These are phyloP conservation scores for Lyophyllum semitale DNA, from an alignment of 768 basidiomycete species.

Conservation along the genomic window DNA sequence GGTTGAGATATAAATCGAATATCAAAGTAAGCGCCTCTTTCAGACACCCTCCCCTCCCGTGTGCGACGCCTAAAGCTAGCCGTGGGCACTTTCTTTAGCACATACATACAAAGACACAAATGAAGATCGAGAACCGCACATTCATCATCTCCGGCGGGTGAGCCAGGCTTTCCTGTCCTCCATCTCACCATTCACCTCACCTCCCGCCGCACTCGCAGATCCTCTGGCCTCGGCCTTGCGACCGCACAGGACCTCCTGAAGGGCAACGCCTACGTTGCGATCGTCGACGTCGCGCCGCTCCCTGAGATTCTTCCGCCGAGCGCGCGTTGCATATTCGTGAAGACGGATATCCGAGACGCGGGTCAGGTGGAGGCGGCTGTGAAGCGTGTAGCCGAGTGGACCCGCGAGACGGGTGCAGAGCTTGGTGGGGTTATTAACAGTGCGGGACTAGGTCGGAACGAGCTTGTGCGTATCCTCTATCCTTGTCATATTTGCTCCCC, in stretches of 20 bases:
- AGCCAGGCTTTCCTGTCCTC: constrained; percentile 11
- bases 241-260: constrained; percentile 48
- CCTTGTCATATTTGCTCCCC: not conserved
- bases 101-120: constrained; percentile 14
- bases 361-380: constrained; percentile 40
- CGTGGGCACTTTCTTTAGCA: not conserved
- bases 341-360: constrained; percentile 42
- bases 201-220: constrained; percentile 31
- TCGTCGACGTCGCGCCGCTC: constrained; percentile 51
- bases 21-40: not conserved
- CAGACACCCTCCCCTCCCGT: not conserved
- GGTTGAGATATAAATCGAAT: not conserved
- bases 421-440: constrained; percentile 64
- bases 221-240: constrained; percentile 59
- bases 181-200: not conserved
- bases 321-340: constrained; percentile 35
- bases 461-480: constrained; percentile 12
- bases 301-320: constrained; percentile 23
- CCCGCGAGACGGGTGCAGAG: constrained; percentile 38
- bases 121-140: constrained; percentile 55
- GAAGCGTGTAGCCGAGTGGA: constrained; percentile 40
- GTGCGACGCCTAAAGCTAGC: not conserved
- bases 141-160: constrained; percentile 62
- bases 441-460: constrained; percentile 48
- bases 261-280: constrained; percentile 47